Evolutionary conservation across 768 basidiomycete species (phyloP), one percentile per base, ranked within the genome.

Genomic region (Lentinula sp.): DNA sequence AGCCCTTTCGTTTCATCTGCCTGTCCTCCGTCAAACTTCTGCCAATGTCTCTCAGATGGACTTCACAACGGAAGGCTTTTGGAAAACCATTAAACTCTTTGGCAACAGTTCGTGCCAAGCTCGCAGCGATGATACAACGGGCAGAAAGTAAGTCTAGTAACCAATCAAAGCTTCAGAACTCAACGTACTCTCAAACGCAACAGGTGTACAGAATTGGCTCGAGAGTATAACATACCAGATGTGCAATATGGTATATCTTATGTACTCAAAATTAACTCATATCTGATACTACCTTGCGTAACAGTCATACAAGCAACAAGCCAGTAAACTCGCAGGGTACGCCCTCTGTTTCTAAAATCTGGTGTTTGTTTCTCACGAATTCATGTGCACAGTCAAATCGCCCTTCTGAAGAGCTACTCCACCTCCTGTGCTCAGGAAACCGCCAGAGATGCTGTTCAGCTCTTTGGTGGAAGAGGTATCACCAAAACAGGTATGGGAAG

Each of bases 391-490:
- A 86, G 85, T 3, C 86, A 85, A 66, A 87, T 89, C 67, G 86
- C 82, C 20, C 77, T 90, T 68, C 73, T 89, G 66, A 90, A 91
- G 74, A 86, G 85, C 81, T 81, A 83, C 65, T 77, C 81, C 33
- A 88, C 88, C 20, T 75, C 79, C 33, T 76, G 78, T 32, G 85
- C 85, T 0, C 84, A 87, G 65, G 78, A 81, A 66, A 90, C 88
- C 13, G 85, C 87, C 3, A 76, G 84, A 37, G 79, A 80, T 62
- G 91, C 93, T 16, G 90, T 93, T 3, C 88, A 79, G 79, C 86
- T 94, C 65, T 94, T 93, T 69, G 92, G 92, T 63, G 93, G 93
- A 20, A 85, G 94, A 66, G 93, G 90, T 50, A 83, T 95, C 62
- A 95, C 94, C 12, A 82, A 84, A 72, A 87, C 61, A 77, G 78